Evolutionary conservation across 2,329 filamentous ascomycete genomes (phyloP).

Genomic region (Helicocarpus griseus): DNA sequence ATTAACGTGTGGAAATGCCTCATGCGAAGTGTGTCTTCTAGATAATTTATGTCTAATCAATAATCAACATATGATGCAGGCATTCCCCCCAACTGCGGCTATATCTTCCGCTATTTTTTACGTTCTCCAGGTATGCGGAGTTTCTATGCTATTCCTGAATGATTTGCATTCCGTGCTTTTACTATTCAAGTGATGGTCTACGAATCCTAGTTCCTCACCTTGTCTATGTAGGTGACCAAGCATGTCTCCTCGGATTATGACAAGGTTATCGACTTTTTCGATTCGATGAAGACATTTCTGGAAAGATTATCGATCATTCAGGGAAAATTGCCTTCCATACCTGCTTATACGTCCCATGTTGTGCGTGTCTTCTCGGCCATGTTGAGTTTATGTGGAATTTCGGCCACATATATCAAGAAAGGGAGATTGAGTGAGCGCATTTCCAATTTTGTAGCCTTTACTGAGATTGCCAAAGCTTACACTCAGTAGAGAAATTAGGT

Average conservation of each 20-base stretch:
- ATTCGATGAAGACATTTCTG: background rate
- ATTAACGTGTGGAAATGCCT: background rate
- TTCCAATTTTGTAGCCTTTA: background rate
- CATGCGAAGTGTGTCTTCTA: background rate
- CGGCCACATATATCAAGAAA: background rate
- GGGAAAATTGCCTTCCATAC: background rate
- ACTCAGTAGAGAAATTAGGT: background rate
- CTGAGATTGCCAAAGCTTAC: background rate
- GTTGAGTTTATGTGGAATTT: background rate
- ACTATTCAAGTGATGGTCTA: too few species aligned
- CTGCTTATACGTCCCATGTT: background rate
- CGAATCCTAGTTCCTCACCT: background rate
- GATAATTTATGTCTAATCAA: background rate
- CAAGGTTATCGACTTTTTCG: background rate
- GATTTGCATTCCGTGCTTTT: background rate
- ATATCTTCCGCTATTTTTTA: background rate
- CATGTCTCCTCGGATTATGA: background rate
- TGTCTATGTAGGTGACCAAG: background rate
- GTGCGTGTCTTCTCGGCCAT: background rate
- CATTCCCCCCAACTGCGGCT: background rate
- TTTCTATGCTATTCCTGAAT: background rate
- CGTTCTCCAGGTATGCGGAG: background rate
- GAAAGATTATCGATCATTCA: background rate
- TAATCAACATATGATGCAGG: background rate
- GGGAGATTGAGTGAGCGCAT: background rate